Evolutionary conservation across 1,284 basidiomycete species (phyloP).

Genomic region (Apiotrichum porosum): DNA sequence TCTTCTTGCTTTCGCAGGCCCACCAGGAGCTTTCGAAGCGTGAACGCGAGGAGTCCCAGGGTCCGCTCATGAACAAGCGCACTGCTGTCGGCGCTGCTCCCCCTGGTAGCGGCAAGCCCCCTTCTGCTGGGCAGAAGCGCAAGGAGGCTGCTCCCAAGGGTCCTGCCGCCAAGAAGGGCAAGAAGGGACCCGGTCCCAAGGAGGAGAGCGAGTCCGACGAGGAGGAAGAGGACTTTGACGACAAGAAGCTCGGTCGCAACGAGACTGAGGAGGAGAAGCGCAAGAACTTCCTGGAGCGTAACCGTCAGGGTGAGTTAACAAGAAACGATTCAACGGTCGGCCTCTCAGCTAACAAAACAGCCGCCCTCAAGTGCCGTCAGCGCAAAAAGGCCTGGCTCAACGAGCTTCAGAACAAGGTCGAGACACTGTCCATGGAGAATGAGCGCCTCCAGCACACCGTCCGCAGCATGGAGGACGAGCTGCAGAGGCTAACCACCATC

Average conservation of each 20-base stretch:
- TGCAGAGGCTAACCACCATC: conserved; percentile 55
- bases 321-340: background rate
- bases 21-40: conserved; percentile 95
- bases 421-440: conserved; percentile 84
- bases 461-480: conserved; percentile 53
- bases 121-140: conserved; percentile 7
- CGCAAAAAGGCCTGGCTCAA: conserved; percentile 97
- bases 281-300: conserved; percentile 87
- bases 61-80: conserved; percentile 14
- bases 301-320: conserved; percentile 80
- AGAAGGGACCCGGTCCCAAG: conserved; percentile 33
- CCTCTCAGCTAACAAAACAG: conserved; percentile 54
- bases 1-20: conserved; percentile 87
- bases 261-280: conserved; percentile 96
- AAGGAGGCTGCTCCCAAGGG: conserved; percentile 3
- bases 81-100: conserved; percentile 7
- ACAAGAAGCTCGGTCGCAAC: conserved; percentile 55
- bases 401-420: conserved; percentile 87
- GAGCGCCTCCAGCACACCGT: conserved; percentile 69
- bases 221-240: conserved; percentile 42
- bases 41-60: conserved; percentile 57
- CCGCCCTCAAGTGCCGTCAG: conserved; percentile 96
- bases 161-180: conserved; percentile 29
- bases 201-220: conserved; percentile 39
- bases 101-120: background rate